These are phyloP conservation scores for Cordyceps militaris DNA, from an alignment of 2,329 filamentous ascomycete genomes.

Conservation along the genomic window DNA sequence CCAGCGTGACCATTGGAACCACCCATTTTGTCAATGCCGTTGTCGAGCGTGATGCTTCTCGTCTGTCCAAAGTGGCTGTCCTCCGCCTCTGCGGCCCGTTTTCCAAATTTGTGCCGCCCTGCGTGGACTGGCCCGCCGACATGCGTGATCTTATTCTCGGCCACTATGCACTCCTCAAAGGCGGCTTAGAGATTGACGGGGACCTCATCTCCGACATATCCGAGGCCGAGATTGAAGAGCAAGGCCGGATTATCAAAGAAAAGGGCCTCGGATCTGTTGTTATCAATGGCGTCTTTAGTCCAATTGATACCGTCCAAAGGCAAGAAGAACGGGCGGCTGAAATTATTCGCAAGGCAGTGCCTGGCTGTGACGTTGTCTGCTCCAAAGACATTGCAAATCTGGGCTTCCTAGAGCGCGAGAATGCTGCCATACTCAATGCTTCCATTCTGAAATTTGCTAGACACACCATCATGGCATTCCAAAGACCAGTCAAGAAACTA, in stretches of 20 bases:
- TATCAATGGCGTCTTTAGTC: conserved; percentile 44
- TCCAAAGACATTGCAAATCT: conserved; percentile 47
- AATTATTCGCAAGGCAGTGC: conserved; percentile 34
- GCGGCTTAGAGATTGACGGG: conserved; percentile 47
- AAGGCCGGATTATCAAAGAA: conserved; percentile 32
- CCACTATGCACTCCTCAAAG: conserved; percentile 38
- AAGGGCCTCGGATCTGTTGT: conserved; percentile 42
- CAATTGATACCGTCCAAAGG: conserved; percentile 40
- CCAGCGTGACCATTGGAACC: conserved; percentile 46
- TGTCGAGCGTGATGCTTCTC: conserved; percentile 42
- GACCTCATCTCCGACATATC: conserved; percentile 38
- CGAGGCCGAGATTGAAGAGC: conserved; percentile 30
- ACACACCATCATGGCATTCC: conserved; percentile 49
- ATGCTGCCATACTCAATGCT: conserved; percentile 58
- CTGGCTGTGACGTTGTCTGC: conserved; percentile 39
- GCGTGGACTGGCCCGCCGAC: conserved; percentile 46
- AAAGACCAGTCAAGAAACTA: conserved; percentile 42
- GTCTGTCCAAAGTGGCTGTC: conserved; percentile 45
- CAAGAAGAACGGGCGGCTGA: conserved; percentile 43
- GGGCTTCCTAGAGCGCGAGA: conserved; percentile 55
- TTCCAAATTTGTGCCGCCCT: conserved; percentile 42
- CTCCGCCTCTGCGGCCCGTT: conserved; percentile 48
- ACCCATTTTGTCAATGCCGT: conserved; percentile 56
- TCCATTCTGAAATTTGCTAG: conserved; percentile 52
- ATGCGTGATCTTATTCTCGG: conserved; percentile 41